Percentiles rank a stretch among this genome's conserved stretches.
Evolutionary conservation across 2,329 filamentous ascomycete genomes (phyloP).

Genomic region (Drechslerella coelobrocha): DNA sequence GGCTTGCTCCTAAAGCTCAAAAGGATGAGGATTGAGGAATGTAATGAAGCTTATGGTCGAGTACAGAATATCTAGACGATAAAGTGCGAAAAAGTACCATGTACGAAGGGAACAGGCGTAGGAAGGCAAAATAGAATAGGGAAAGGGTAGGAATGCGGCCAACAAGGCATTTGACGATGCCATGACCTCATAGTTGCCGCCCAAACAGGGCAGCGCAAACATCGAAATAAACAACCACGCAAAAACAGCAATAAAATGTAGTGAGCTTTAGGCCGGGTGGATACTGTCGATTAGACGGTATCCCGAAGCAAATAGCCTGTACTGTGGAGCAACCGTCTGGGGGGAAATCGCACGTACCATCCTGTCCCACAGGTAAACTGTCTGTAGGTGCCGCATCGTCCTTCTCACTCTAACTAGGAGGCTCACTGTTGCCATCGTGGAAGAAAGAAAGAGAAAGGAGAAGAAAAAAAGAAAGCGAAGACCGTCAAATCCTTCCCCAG

Average conservation of each 20-base stretch:
- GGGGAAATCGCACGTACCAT: conserved; percentile 27
- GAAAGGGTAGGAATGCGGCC: not conserved
- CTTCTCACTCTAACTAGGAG: conserved; percentile 37
- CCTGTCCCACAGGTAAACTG: conserved; percentile 51
- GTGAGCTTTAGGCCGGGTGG: not conserved
- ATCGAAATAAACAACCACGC: too few species aligned
- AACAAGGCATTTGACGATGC: conserved; percentile 38
- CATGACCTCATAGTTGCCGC: conserved; percentile 46
- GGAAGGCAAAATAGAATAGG: not conserved
- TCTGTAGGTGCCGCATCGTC: conserved; percentile 50
- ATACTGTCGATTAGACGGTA: conserved; percentile 5
- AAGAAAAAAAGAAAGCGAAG: conserved; percentile 1
- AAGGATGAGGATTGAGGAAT: not conserved
- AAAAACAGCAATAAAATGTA: not conserved
- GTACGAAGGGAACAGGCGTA: not conserved
- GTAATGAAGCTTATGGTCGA: not conserved
- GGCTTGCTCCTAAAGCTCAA: too few species aligned
- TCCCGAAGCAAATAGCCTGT: not conserved
- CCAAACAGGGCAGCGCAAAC: conserved; percentile 9
- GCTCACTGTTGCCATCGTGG: conserved; percentile 30
- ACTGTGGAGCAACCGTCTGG: not conserved
- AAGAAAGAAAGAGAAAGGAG: conserved; percentile 13
- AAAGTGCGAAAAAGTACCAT: not conserved
- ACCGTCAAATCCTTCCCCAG: not conserved
- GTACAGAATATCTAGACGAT: not conserved